A percentile compares a stretch with the other conserved stretches of the same genome.
These are phyloP conservation scores for Xylaria sp. DNA, from an alignment of 2,329 filamentous ascomycete species.

Conservation along the genomic window DNA sequence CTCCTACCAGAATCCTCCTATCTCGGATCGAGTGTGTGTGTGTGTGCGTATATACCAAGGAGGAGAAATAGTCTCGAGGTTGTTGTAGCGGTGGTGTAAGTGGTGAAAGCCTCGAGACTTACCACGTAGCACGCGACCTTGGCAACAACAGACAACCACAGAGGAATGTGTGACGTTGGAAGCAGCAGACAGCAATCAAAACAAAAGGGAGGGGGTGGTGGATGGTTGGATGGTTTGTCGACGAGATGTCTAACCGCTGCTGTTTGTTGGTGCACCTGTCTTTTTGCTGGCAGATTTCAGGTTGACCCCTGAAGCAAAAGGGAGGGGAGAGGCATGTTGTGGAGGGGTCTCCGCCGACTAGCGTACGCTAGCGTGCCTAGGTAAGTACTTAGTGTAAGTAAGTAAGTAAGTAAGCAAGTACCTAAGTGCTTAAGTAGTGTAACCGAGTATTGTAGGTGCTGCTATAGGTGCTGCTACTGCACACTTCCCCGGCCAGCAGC, in stretches of 20 bases:
- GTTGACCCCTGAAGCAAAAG: conserved; percentile 34
- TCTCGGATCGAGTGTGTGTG: neutral
- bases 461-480: neutral
- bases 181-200: conserved; percentile 18
- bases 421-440: neutral
- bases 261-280: conserved; percentile 16
- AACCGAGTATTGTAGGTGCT: neutral
- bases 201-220: conserved; percentile 15
- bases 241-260: conserved; percentile 11
- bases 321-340: conserved; percentile 10
- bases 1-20: neutral
- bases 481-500: conserved; percentile 11
- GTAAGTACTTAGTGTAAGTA: too few relatives aligned
- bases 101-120: conserved; percentile 2
- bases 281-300: conserved; percentile 26
- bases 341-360: conserved; percentile 30
- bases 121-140: conserved; percentile 13
- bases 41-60: too few relatives aligned
- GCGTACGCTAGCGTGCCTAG: neutral
- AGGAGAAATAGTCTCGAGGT: neutral
- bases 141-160: conserved; percentile 1
- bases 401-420: neutral
- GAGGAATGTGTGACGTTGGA: conserved; percentile 1
- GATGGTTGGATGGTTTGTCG: conserved; percentile 5
- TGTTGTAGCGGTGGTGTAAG: neutral